phyloP scores from a whole-genome alignment of 202 grass and related monocot genomes.

The Schoenoplectus tabernaemontani region DNA sequence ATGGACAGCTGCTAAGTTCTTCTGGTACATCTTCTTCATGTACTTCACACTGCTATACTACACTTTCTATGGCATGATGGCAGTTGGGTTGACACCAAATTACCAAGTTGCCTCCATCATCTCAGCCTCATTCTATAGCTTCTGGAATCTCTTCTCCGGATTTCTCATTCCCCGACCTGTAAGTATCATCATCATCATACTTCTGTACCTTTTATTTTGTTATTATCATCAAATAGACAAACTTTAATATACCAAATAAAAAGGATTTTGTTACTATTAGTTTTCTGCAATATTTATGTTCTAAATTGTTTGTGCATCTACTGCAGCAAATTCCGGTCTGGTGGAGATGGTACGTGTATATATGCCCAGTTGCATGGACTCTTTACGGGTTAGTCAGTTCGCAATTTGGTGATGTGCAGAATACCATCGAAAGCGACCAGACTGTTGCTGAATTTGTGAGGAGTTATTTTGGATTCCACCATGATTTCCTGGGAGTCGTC shows the following conservation, averaged over 20 bases:
- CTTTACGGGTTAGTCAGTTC: slow-evolving; percentile 57
- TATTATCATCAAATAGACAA: neutral
- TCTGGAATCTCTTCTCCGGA: slow-evolving; percentile 88
- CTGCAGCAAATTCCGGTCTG: slow-evolving; percentile 60
- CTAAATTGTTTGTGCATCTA: slow-evolving; percentile 10
- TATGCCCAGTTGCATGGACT: slow-evolving; percentile 68
- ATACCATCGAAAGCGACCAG: accelerated
- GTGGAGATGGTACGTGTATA: slow-evolving; percentile 83
- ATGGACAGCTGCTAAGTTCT: slow-evolving; percentile 72
- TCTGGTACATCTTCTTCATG: slow-evolving; percentile 91
- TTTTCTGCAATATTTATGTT: neutral
- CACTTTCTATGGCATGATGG: slow-evolving; percentile 89
- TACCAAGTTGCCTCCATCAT: slow-evolving; percentile 59
- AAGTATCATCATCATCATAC: slow-evolving; percentile 25
- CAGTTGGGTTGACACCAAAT: slow-evolving; percentile 72
- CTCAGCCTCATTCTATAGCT: slow-evolving; percentile 55
- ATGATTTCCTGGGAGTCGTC: slow-evolving; percentile 44
- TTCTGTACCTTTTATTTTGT: neutral
- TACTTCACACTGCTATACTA: slow-evolving; percentile 81
- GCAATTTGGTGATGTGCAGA: slow-evolving; percentile 46
- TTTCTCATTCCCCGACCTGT: slow-evolving; percentile 70
- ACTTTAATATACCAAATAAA: neutral
- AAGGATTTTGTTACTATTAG: neutral
- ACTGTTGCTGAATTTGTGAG: slow-evolving; percentile 29
- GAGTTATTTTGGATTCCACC: slow-evolving; percentile 43